Base-by-base conservation (phyloP, 2,329 filamentous ascomycete species). In the Parascedosporium putredinis region DNA sequence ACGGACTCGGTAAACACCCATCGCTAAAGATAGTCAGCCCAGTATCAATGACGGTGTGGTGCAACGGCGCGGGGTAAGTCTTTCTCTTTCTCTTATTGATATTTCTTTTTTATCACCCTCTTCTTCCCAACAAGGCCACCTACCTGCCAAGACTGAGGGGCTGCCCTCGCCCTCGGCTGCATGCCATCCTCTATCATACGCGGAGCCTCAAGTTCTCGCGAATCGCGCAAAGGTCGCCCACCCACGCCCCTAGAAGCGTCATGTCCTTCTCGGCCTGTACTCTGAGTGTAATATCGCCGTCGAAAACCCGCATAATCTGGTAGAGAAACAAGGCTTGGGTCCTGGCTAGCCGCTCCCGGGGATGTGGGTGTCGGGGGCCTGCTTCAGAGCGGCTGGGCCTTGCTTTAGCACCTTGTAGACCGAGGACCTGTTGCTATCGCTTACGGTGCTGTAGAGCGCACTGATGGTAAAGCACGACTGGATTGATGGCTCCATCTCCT, bases 241-340 rank as follows among this genome's bases (percentile, higher is more conserved):
- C 60, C 0, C 64, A 59, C 2, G 60, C 52, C 44, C 69, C 66
- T 6, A 72, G 59, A 0, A 58, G 55, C 31, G 53, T 57, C 24
- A 61, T 64, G 49, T 52, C 63, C 53, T 50, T 57, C 50, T 66
- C 71, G 23, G 69, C 67, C 3, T 65, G 57, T 29, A 64, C 60
- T 2, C 68, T 64, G 4, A 65, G 59, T 14, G 62, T 57, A n/a
- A 75, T 67, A 54, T 75, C 69, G 12, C 69, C 70, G 55, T 76
- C 73, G 50, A 75, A 76, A 27, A 78, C 59, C 12, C 69, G 61
- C 50, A 78, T 72, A 29, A 69, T 67, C 46, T 73, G 67, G 56
- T 76, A 77, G 1, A 74, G 59, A 3, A 76, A 52, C 2, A 78
- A 64, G 1, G 74, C 67, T 9, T 78, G 73, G 0, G 67, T 65